Base-by-base conservation (phyloP, 2,329 filamentous ascomycete species). In the Fusarium haematococcum region DNA sequence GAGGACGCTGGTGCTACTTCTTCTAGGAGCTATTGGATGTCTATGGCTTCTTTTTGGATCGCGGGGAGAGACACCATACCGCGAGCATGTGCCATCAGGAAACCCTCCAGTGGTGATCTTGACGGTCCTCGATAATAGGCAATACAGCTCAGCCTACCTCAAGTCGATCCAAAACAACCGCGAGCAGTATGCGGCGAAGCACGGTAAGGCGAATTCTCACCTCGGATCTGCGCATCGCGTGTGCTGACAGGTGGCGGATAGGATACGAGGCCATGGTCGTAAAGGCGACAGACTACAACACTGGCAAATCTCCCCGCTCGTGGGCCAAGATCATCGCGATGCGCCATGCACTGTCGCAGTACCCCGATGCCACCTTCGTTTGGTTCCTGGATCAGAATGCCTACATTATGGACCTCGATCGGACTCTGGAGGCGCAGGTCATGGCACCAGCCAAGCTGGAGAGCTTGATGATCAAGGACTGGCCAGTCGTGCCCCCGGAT, bases 401-500 rank as follows among this genome's bases (percentile, higher is more conserved):
- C 10, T 88, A 97, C 75, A 97, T 99, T 80, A 97, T 98, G 94
- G 93, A 97, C 81, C 92, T 94, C 8, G 84, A 87, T 37, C 84
- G 93, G 63, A 89, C 90, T 16, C 84, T 98, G 37, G 91, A 95
- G 74, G 87, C 90, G 2, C 90, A 94, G 77, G 84, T 99, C 43
- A 90, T 97, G 82, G 86, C 90, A 13, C 84, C 91, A 13, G 85
- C 86, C 62, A 90, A 87, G 65, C 87, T 99, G 57, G 93, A 97
- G 79, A 87, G 86, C 25, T 82, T 94, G 66, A 98, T 98, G 94
- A 90, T 97, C 77, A 93, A 91, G 81, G 94, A 98, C 82, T 88
- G 92, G 63, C 91, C 97, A 7, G 91, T 99, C 60, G 96, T 98
- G 10, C 97, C 96, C 3, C 97, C 97, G 0, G 95, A 98, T 84